Percentiles rank a stretch among this genome's conserved stretches.
Conservation (phyloP, 768 basidiomycete species). For the Auriculariales sp. region DNA sequence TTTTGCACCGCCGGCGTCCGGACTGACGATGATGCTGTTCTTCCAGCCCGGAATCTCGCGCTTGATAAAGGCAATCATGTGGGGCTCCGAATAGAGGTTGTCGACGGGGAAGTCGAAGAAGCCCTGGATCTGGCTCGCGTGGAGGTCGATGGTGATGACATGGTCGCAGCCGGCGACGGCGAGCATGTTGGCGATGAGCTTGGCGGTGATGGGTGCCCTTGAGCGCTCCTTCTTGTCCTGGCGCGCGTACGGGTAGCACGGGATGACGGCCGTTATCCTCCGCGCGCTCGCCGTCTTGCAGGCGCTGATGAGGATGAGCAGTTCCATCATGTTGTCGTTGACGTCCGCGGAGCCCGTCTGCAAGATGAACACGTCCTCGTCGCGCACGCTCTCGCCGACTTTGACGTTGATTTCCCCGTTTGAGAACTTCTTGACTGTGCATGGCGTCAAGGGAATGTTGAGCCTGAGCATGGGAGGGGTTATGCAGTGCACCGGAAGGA, state of each 20-base stretch:
- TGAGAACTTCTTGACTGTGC: slow-evolving; percentile 79
- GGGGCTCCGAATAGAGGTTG: slow-evolving; percentile 90
- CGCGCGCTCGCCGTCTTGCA: slow-evolving; percentile 94
- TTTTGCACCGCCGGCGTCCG: slow-evolving; percentile 97
- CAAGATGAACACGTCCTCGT: slow-evolving; percentile 98
- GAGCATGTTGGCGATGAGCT: slow-evolving; percentile 97
- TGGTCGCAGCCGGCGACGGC: slow-evolving; percentile 95
- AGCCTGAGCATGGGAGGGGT: slow-evolving; percentile 43
- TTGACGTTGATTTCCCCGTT: slow-evolving; percentile 94
- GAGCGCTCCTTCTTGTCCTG: slow-evolving; percentile 98
- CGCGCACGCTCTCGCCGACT: slow-evolving; percentile 88
- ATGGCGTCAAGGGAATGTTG: slow-evolving; percentile 72
- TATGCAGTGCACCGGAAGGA: slow-evolving; percentile 16
- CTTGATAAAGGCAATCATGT: slow-evolving; percentile 91
- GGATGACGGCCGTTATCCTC: slow-evolving; percentile 93
- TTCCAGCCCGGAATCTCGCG: slow-evolving; percentile 73
- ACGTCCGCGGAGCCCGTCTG: slow-evolving; percentile 83
- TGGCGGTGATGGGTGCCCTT: slow-evolving; percentile 92
- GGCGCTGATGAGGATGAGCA: slow-evolving; percentile 94
- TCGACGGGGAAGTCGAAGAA: slow-evolving; percentile 99
- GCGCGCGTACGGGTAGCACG: slow-evolving; percentile 91
- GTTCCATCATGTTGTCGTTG: slow-evolving; percentile 96
- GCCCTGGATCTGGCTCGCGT: slow-evolving; percentile 95
- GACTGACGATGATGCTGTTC: slow-evolving; percentile 84
- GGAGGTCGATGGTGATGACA: slow-evolving; percentile 98